Base-by-base conservation (phyloP, 1,284 basidiomycete species). In the Sanguinoderma infundibulare region DNA sequence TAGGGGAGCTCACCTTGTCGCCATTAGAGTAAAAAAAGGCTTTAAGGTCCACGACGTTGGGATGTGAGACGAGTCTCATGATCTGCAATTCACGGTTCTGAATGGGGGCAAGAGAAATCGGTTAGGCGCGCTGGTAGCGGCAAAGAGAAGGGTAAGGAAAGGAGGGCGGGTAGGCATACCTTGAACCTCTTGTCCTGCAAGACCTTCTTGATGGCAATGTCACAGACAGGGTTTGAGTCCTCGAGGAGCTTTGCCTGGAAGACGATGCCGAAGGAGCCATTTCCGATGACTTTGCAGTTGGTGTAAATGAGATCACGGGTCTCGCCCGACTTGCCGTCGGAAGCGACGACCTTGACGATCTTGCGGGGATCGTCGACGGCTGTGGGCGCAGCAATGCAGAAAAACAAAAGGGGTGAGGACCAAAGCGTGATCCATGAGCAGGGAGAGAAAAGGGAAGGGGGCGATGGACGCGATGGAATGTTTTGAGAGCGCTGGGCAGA, bases 141-240 rank as follows among this genome's bases (percentile, higher is more conserved):
- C 47, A 54, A 54, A 47, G 55, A 44, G 32, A 34, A 14, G 47
- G 22, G 53, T 36, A 40, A 59, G 51, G 54, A 57, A 55, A 34
- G 50, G 38, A 22, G 49, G 65, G 65, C 59, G 67, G 40, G 64
- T 53, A 74, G 35, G 15, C 86, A 63, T 69, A 96, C 96, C 94
- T 99, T 99, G 91, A 99, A 99, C 69, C 97, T 90, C 86, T 99
- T 99, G 83, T 99, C 97, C 84, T 99, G 97, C 69, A 99, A 80
- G 56, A 99, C 97, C 84, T 98, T 99, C 90, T 99, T 99, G 86
- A 99, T 99, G 59, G 97, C 97, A 72, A 99, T 98, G 72, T 98
- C 96, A 64, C 93, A 90, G 28, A 83, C 83, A 36, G 85, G 83
- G 72, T 85, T 84, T 46, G 83, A 77, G 7, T 84, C 82, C 32